Base-by-base conservation (phyloP, 2,329 filamentous ascomycete genomes). In the Xylariaceae sp. region DNA sequence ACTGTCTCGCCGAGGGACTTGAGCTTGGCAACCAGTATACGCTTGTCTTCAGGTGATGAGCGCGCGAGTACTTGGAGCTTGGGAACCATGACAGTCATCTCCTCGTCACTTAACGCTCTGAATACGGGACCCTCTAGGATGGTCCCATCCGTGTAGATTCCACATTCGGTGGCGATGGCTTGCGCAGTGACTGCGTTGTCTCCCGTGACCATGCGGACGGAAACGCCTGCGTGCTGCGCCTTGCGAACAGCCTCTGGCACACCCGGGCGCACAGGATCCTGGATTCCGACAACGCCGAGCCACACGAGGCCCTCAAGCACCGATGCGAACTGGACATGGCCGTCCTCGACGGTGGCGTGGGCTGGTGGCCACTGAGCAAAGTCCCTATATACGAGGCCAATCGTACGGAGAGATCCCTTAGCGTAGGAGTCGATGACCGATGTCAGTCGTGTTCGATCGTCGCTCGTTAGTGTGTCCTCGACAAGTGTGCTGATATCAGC, bases 141-240 rank as follows among this genome's bases (percentile, higher is more conserved):
- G 44, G 82, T 63, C 4, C 76, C 81, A 33, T 76, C 75, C 15
- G 73, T 74, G 62, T 74, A 74, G 43, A 89, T 87, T 37, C 85
- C 85, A 49, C 85, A 89, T 44, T 89, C 82, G 8, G 69, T 73
- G 2, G 85, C 84, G 51, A 89, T 89, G 3, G 85, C 85, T 38
- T 78, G 78, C 8, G 83, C 85, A 17, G 85, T 89, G 16, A 80
- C 70, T 47, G 87, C 68, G 54, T 87, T 87, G 62, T 87, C 83
- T 51, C 80, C 83, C 18, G 83, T 87, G 37, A 87, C 83, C 83
- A 87, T 87, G 52, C 83, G 82, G 36, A 87, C 82, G 41, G 79
- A 72, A 13, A 89, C 83, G 41, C 84, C 84, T 15, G 85, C 85
- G 19, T 71, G 72, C 50, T 82, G 76, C 47, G 83, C 87, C 55